Base-by-base conservation (phyloP, 1,139 yeast species). In the Pneumocystis canis region DNA sequence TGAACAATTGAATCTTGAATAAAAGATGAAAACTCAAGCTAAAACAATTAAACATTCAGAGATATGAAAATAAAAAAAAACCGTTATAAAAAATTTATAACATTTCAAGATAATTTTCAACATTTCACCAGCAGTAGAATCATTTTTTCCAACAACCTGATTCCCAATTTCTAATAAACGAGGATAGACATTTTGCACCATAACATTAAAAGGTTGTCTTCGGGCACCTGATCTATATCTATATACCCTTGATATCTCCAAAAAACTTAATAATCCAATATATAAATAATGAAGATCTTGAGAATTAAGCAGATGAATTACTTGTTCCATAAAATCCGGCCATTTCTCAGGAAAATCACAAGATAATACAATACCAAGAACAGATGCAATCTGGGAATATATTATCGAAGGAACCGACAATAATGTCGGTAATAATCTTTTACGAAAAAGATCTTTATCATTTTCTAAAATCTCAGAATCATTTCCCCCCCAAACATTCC, bases 51-150 rank as follows among this genome's bases (percentile, higher is more conserved):
- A 59, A 78, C 75, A 1, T 80, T 73, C 72, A 86, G 95, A 64
- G 90, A 76, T 2, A 82, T 80, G 5, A 72, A 76, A 0, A 97
- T 97, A 92, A 76, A 69, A 88, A 96, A 68, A 72, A 69, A 62
- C 68, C 86, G 1, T 47, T 47, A 94, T 86, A 59, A 84, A 87
- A 73, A 86, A 87, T 73, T 90, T 90, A 77, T 85, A 89, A 62
- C 82, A 79, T 72, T 92, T 92, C 64, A 90, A 74, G 59, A 89
- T 80, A 68, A 88, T 77, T 68, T 86, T 87, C 62, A 89, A 76
- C 78, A 90, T 84, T 67, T 89, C 96, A 14, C 92, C 94, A 63
- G 82, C 78, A 60, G 74, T 73, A 3, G 71, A 69, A 58, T 77
- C 72, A 54, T 78, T 76, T 63, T 79, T 79, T 47, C 80, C 73